Conservation (phyloP, 495 filamentous ascomycete genomes). For the Pyrenopolyporus hunteri region DNA sequence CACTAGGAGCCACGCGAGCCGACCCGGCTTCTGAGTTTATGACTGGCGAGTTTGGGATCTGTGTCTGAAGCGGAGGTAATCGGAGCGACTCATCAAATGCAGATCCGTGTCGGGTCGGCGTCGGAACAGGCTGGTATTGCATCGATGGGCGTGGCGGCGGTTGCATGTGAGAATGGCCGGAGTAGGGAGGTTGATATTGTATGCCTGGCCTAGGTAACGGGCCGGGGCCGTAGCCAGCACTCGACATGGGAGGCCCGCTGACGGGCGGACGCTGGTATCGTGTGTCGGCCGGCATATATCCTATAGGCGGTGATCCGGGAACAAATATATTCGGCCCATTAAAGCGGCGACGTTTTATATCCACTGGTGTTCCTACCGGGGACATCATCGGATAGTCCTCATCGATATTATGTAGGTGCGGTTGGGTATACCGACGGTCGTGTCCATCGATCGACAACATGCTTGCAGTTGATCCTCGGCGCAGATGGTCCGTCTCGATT, state of each 20-base stretch:
- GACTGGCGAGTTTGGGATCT: constrained; percentile 36
- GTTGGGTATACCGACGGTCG: constrained; percentile 38
- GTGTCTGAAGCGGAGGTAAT: constrained; percentile 67
- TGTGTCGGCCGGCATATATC: constrained; percentile 32
- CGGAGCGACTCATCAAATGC: constrained; percentile 53
- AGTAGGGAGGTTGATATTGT: constrained; percentile 28
- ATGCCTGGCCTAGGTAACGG: constrained; percentile 30
- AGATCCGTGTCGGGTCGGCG: constrained; percentile 18
- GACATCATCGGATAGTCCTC: constrained; percentile 53
- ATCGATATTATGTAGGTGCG: constrained; percentile 44
- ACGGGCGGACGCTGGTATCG: constrained; percentile 34
- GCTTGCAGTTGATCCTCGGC: constrained; percentile 37
- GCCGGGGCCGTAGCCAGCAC: constrained; percentile 29
- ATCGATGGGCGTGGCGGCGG: constrained; percentile 34
- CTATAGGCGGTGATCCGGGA: constrained; percentile 37
- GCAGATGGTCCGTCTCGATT: constrained; percentile 41
- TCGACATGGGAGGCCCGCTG: constrained; percentile 30
- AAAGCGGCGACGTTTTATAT: constrained; percentile 64
- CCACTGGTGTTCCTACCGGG: constrained; percentile 49
- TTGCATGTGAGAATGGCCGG: constrained; percentile 40
- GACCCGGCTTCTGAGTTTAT: constrained; percentile 18
- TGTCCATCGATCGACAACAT: constrained; percentile 30
- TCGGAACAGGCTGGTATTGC: constrained; percentile 24
- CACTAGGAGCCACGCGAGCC: constrained; percentile 9
- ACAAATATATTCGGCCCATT: constrained; percentile 41